Base-by-base conservation (phyloP, 1,139 yeast genomes). In the Geotrichum candidum region DNA sequence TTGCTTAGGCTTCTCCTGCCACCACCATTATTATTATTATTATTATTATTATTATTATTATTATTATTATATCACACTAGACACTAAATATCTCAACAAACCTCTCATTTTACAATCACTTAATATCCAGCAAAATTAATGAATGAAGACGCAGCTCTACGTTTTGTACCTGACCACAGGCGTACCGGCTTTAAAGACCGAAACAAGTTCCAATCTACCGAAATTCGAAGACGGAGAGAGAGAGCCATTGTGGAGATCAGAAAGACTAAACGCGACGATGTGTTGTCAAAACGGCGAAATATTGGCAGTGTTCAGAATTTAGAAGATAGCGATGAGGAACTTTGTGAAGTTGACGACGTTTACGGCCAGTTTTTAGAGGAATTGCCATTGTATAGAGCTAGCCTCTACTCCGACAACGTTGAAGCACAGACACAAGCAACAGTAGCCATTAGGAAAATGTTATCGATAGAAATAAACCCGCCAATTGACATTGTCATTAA, bases 141-240 rank as follows among this genome's bases (percentile, higher is more conserved):
- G 95, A 92, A 87, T 72, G 78, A 89, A 59, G 94, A 90, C 70
- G 82, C 94, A 58, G 85, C 96, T 61, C 82, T 83, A 69, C 87
- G 94, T 78, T 94, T 90, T 76, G 90, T 94, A 64, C 98, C 99
- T 57, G 98, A 94, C 77, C 95, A 94, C 76, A 91, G 99, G 77
- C 90, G 97, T 77, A 91, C 98, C 59, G 90, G 88, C 74, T 94
- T 90, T 80, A 94, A 95, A 76, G 92, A 94, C 80, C 90, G 92
- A 74, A 92, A 96, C 66, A 85, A 96, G 73, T 94, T 94, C 75
- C 89, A 89, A 72, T 90, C 92, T 66, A 99, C 94, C 75, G 99
- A 94, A 79, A 84, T 94, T 70, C 90, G 99, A 77, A 91, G 99
- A 77, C 88, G 99, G 76, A 88, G 99, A 76, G 99, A 94, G 76